Percentiles rank a stretch among this genome's conserved stretches.
Conservation (phyloP, 495 filamentous ascomycete species). For the Sordaria brevicollis region DNA sequence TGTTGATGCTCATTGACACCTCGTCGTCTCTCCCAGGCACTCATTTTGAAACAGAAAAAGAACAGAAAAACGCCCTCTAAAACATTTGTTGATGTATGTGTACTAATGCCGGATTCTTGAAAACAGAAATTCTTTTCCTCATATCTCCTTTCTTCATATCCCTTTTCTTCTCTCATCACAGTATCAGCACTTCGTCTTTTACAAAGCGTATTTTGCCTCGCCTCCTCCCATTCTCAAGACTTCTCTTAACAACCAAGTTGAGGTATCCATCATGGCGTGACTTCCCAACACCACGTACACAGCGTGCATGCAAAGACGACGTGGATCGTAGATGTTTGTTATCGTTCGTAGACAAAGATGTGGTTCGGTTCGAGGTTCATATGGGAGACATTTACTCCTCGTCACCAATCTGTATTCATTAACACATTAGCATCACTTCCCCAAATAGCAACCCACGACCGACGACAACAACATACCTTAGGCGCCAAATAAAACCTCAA, state of each 20-base stretch:
- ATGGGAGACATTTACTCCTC: slow-evolving; percentile 55
- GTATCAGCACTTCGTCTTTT: no score
- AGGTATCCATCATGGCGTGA: neutral
- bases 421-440: neutral
- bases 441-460: neutral
- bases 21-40: neutral
- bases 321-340: neutral
- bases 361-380: neutral
- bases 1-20: neutral
- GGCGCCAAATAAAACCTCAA: slow-evolving; percentile 95
- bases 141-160: neutral
- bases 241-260: neutral
- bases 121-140: neutral
- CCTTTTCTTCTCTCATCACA: neutral
- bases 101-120: neutral
- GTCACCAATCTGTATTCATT: slow-evolving; percentile 63
- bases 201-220: no score
- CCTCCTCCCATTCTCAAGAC: neutral
- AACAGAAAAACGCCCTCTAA: neutral
- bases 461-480: slow-evolving; percentile 54
- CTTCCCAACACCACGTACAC: neutral
- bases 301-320: neutral
- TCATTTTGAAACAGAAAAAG: neutral
- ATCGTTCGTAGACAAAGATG: neutral
- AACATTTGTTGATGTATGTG: neutral